A percentile compares a stretch with the other conserved stretches of the same genome.
Conservation (phyloP, 1,139 yeast genomes). For the Pichia sp. region DNA sequence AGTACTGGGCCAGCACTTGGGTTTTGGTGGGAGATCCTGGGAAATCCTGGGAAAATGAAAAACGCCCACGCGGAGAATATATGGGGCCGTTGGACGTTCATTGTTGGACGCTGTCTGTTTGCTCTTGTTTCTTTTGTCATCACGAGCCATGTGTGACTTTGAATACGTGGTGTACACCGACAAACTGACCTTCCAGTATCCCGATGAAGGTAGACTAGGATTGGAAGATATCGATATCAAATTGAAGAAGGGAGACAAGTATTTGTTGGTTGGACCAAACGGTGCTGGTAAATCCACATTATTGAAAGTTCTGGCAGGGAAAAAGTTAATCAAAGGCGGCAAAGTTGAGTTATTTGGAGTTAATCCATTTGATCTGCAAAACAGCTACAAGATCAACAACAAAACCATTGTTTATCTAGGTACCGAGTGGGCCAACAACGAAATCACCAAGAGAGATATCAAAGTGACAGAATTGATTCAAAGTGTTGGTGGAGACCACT, state of each 20-base stretch:
- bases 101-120: too few species aligned
- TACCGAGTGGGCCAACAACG: constrained; percentile 95
- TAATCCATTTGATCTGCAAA: constrained; percentile 70
- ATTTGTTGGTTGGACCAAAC: constrained; percentile 83
- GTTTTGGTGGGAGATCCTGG: too few species aligned
- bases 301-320: constrained; percentile 80
- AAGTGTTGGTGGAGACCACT: constrained; percentile 77
- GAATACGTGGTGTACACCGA: constrained; percentile 55
- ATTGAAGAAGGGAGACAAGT: constrained; percentile 67
- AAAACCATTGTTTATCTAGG: constrained; percentile 81
- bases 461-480: constrained; percentile 73
- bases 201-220: constrained; percentile 57
- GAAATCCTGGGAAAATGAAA: too few species aligned
- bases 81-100: too few species aligned
- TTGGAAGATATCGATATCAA: constrained; percentile 54
- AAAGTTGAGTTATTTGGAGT: constrained; percentile 63
- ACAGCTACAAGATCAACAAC: constrained; percentile 22
- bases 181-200: constrained; percentile 64
- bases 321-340: constrained; percentile 75
- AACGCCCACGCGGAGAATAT: too few species aligned
- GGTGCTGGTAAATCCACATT: constrained; percentile 97
- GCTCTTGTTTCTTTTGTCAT: background rate
- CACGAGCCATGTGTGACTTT: background rate
- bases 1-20: too few species aligned
- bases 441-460: constrained; percentile 83